phyloP scores from a whole-genome alignment of 2,329 filamentous ascomycete genomes.

The Didymella keratinophila region DNA sequence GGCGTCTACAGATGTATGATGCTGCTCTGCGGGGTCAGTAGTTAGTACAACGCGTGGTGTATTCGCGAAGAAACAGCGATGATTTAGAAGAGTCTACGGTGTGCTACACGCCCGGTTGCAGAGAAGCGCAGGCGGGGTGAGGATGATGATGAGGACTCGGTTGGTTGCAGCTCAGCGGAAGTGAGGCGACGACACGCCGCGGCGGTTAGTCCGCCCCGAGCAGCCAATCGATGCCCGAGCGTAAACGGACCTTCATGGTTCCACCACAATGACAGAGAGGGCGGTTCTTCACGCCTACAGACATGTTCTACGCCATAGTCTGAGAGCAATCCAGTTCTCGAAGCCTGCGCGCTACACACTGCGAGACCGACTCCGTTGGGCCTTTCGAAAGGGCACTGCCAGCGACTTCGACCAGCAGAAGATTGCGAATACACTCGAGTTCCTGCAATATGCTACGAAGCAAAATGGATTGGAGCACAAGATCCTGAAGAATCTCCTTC shows the following conservation, averaged over 20 bases:
- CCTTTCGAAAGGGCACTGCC: slow-evolving; percentile 48
- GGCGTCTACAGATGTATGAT: slow-evolving; percentile 16
- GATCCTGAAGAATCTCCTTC: slow-evolving; percentile 73
- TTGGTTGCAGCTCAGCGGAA: slow-evolving; percentile 7
- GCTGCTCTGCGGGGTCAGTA: slow-evolving; percentile 23
- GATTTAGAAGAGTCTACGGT: slow-evolving; percentile 25
- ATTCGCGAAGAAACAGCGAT: slow-evolving; percentile 23
- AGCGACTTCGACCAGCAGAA: slow-evolving; percentile 51
- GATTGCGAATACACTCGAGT: slow-evolving; percentile 72
- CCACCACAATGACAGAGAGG: slow-evolving; percentile 40
- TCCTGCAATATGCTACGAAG: slow-evolving; percentile 70
- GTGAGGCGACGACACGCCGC: slow-evolving; percentile 12
- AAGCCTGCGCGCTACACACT: slow-evolving; percentile 71
- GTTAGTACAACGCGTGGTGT: slow-evolving; percentile 27
- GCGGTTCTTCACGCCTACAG: slow-evolving; percentile 73
- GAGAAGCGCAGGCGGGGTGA: slow-evolving; percentile 31
- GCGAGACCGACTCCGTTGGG: slow-evolving; percentile 59
- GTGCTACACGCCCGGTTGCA: slow-evolving; percentile 34
- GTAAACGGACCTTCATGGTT: slow-evolving; percentile 12
- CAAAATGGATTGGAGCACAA: slow-evolving; percentile 74
- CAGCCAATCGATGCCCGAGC: slow-evolving; percentile 17
- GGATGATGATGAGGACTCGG: slow-evolving; percentile 18
- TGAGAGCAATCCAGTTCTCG: slow-evolving; percentile 77
- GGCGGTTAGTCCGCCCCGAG: slow-evolving; percentile 5
- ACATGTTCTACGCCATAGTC: slow-evolving; percentile 69